Evolutionary conservation across 805 yeast species (phyloP), one percentile per base, ranked within the genome.

Genomic region (Metschnikowia cerradonensis): DNA sequence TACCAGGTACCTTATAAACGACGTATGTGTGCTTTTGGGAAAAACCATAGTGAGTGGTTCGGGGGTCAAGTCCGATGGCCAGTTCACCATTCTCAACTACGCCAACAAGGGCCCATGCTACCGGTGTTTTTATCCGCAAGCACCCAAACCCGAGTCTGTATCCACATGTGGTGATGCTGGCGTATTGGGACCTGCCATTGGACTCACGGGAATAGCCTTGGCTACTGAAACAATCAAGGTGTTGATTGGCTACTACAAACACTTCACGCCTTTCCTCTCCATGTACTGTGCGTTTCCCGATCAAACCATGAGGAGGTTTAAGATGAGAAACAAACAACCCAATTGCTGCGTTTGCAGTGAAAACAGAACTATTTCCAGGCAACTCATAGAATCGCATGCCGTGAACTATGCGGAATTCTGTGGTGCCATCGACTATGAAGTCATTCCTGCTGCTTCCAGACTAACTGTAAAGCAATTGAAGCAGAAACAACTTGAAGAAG

Each of bases 151-250:
- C 1, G 84, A 81, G 52, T 75, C 87, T 1, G 90, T 91, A 1
- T 80, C 90, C 0, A 79, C 95, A 0, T 94, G 99, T 60, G 81
- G 88, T 13, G 98, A 90, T 67, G 96, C 96, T 2, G 97, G 97
- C 4, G 95, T 92, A 0, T 67, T 94, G 23, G 99, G 99, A 0
- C 96, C 98, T 0, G 94, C 91, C n/a, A 95, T 94, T 49, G 99
- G 99, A 0, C 60, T 90, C 0, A 81, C 92, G 63, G 99, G 99
- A 8, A 75, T 83, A 0, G 76, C 88, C 75, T 92, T 94, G 87
- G 96, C 97, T 0, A 68, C 86, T 19, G 99, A 94, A 61, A 77
- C 96, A 0, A 76, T 95, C 23, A 91, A 92, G 63, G 73, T 92
- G 6, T 60, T 89, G 2, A 73, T 85, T 2, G 83, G 78, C 0